Percentiles rank a stretch among this genome's conserved stretches.
Evolutionary conservation across 129 eudicot species (phyloP).

Genomic region (Saposhnikovia divaricata): DNA sequence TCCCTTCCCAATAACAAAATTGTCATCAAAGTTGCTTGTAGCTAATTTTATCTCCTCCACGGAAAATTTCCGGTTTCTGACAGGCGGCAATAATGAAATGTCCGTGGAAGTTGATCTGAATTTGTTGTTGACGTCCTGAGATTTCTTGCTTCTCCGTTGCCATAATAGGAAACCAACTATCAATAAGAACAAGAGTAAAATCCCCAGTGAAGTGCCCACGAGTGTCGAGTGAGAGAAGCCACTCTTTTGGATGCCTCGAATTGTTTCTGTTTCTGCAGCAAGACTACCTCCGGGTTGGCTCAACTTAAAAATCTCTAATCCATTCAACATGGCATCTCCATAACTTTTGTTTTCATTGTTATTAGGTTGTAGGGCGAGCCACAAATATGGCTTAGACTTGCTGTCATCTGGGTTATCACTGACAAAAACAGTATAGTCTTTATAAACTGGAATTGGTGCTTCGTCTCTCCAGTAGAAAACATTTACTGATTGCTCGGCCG

Average conservation of each 20-base stretch:
- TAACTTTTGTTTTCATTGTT: too few relatives aligned
- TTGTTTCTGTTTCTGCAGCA: neutral
- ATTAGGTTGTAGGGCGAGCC: neutral
- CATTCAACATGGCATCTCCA: too few relatives aligned
- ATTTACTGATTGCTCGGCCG: neutral
- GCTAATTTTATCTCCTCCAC: too few relatives aligned
- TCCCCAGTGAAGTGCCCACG: neutral
- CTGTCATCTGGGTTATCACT: neutral
- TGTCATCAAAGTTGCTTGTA: too few relatives aligned
- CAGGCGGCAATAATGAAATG: neutral
- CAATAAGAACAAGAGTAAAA: neutral
- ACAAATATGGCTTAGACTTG: neutral
- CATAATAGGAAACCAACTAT: neutral
- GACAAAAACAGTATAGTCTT: constrained; percentile 20
- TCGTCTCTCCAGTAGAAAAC: too few relatives aligned
- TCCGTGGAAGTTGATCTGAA: neutral
- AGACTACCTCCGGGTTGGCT: neutral
- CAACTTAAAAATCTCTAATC: constrained; percentile 26
- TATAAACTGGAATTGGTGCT: constrained; percentile 16
- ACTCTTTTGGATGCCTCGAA: neutral
- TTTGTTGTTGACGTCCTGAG: neutral
- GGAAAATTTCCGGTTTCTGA: constrained; percentile 10
- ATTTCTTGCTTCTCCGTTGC: neutral
- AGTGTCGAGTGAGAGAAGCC: neutral
- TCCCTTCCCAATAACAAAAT: too few relatives aligned